Conservation (phyloP, 2,329 filamentous ascomycete species). For the Penicillium hordei region DNA sequence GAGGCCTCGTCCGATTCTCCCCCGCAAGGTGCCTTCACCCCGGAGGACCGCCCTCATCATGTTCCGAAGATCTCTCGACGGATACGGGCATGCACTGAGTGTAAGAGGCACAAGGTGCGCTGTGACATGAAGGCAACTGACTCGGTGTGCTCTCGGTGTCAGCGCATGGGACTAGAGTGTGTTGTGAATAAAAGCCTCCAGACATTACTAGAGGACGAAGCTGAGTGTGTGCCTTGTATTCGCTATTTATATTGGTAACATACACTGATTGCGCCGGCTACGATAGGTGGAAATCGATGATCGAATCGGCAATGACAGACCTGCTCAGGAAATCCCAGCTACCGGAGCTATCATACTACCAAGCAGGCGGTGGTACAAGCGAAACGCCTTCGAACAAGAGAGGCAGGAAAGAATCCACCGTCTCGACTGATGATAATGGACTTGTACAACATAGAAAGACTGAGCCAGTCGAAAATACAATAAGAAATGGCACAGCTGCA, state of each 20-base stretch:
- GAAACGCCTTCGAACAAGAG: constrained; percentile 33
- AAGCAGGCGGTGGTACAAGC: constrained; percentile 30
- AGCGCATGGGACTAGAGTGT: constrained; percentile 51
- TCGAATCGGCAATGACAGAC: constrained; percentile 42
- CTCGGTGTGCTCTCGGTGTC: constrained; percentile 51
- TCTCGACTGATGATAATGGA: constrained; percentile 33
- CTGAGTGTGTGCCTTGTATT: constrained; percentile 38
- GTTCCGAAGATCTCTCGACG: constrained; percentile 46
- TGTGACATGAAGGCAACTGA: constrained; percentile 54
- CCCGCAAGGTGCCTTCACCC: constrained; percentile 28
- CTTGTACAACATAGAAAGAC: constrained; percentile 19
- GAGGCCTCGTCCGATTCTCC: constrained; percentile 38
- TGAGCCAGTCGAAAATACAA: constrained; percentile 15
- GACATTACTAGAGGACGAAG: constrained; percentile 51
- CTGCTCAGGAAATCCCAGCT: constrained; percentile 39
- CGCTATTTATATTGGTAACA: background rate
- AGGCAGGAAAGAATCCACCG: constrained; percentile 36
- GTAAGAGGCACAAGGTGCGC: constrained; percentile 56
- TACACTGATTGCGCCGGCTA: constrained; percentile 14
- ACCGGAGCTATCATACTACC: constrained; percentile 42
- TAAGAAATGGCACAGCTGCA: constrained; percentile 16
- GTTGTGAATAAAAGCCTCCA: constrained; percentile 54
- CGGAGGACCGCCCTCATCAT: constrained; percentile 36
- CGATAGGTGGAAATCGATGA: constrained; percentile 39
- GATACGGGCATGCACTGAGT: constrained; percentile 54